Evolutionary conservation across 768 basidiomycete species (phyloP).

Genomic region (Crassisporium funariophilum): DNA sequence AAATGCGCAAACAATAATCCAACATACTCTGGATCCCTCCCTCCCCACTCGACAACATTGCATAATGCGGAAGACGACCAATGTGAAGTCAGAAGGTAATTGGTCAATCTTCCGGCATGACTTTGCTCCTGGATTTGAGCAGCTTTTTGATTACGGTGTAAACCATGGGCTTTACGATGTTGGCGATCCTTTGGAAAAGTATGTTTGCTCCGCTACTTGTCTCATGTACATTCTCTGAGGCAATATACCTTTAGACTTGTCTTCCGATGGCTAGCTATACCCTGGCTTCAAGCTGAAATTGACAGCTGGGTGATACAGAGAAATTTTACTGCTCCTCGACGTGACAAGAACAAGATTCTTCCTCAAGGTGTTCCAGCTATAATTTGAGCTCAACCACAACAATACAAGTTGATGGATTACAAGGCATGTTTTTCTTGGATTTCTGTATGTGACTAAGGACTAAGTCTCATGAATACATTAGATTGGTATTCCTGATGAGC

Average conservation of each 20-base stretch:
- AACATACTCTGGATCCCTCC: conserved; percentile 38
- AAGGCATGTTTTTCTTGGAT: conserved; percentile 23
- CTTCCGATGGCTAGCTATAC: conserved; percentile 35
- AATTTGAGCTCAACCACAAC: conserved; percentile 29
- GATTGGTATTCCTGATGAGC: conserved; percentile 17
- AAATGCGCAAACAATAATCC: conserved; percentile 39
- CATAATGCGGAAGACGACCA: too few species aligned
- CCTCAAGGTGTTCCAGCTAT: conserved; percentile 38
- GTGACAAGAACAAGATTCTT: conserved; percentile 32
- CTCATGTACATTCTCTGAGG: background rate
- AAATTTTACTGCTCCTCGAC: conserved; percentile 24
- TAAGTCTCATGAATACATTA: conserved; percentile 2
- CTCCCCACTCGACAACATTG: conserved; percentile 22
- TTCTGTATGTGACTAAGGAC: background rate
- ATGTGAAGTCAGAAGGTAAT: too few species aligned
- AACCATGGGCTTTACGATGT: conserved; percentile 32
- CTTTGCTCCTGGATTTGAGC: conserved; percentile 34
- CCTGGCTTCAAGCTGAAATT: conserved; percentile 37
- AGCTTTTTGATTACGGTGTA: conserved; percentile 31
- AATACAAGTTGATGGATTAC: conserved; percentile 32
- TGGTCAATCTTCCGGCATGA: background rate
- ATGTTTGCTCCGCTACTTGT: background rate
- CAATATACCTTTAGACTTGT: conserved; percentile 19
- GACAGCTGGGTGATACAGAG: conserved; percentile 26
- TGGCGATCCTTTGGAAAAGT: conserved; percentile 18